Conservation (phyloP, 2,329 filamentous ascomycete genomes). For the Diplocarpon mali region DNA sequence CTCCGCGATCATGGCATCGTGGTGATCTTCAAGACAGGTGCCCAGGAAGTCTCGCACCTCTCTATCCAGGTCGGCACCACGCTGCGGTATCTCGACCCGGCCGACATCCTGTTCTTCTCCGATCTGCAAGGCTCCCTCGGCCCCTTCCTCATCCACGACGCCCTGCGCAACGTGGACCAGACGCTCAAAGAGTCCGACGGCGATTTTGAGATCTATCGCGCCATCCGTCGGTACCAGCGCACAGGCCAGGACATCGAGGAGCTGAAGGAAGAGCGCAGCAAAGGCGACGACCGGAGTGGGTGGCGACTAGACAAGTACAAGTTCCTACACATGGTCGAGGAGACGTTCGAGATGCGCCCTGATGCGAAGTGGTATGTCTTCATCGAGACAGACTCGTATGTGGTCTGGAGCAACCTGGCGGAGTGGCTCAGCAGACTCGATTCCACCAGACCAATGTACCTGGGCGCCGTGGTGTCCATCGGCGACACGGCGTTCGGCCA, state of each 20-base stretch:
- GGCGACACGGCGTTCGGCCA: slow-evolving; percentile 38
- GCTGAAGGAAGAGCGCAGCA: slow-evolving; percentile 15
- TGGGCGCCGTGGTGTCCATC: slow-evolving; percentile 35
- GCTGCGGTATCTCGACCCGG: slow-evolving; percentile 33
- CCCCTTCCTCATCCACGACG: slow-evolving; percentile 35
- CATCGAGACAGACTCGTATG: slow-evolving; percentile 47
- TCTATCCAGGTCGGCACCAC: slow-evolving; percentile 44
- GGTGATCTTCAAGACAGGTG: slow-evolving; percentile 46
- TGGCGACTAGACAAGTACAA: slow-evolving; percentile 54
- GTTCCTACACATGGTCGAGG: slow-evolving; percentile 48
- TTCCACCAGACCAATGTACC: slow-evolving; percentile 34
- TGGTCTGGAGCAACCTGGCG: slow-evolving; percentile 41
- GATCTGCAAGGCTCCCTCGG: slow-evolving; percentile 41
- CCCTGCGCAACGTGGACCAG: slow-evolving; percentile 34
- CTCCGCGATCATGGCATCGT: slow-evolving; percentile 12
- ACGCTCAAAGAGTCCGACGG: slow-evolving; percentile 34
- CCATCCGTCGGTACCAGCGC: slow-evolving; percentile 34
- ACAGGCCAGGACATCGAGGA: slow-evolving; percentile 35
- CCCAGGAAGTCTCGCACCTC: slow-evolving; percentile 40
- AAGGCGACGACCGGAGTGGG: slow-evolving; percentile 25
- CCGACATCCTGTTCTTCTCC: slow-evolving; percentile 44
- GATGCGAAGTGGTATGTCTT: slow-evolving; percentile 48
- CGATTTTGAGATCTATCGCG: slow-evolving; percentile 35
- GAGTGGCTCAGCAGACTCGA: slow-evolving; percentile 37
- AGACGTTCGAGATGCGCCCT: slow-evolving; percentile 39